A percentile compares a stretch with the other conserved stretches of the same genome.
phyloP scores from a whole-genome alignment of 352 stramenopile genomes.

The Globisporangium cederbergense region DNA sequence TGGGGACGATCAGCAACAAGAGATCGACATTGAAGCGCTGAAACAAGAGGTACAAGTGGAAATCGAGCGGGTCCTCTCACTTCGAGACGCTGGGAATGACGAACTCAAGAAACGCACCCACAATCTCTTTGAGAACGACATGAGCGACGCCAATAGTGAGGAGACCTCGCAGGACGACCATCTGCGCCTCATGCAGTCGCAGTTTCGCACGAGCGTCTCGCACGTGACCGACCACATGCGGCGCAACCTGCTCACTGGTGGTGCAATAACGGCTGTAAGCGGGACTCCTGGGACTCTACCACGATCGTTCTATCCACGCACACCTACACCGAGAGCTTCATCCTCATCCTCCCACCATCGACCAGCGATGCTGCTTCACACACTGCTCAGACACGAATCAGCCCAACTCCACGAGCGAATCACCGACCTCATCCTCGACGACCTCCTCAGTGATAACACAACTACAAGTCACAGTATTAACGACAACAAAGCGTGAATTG shows the following conservation, averaged over 20 bases:
- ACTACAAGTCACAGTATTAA: not conserved
- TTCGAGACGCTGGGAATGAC: constrained; percentile 23
- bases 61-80: constrained; percentile 23
- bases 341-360: constrained; percentile 4
- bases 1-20: not conserved
- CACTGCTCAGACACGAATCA: constrained; percentile 24
- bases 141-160: constrained; percentile 8
- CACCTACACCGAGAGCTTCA: constrained; percentile 19
- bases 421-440: constrained; percentile 29
- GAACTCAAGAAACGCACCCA: constrained; percentile 21
- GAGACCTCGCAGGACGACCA: constrained; percentile 14
- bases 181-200: constrained; percentile 25
- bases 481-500: too few relatives aligned
- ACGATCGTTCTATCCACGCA: constrained; percentile 17
- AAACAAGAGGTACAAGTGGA: constrained; percentile 15
- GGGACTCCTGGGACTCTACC: not conserved
- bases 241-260: not conserved
- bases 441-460: constrained; percentile 22
- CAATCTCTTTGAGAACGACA: constrained; percentile 13
- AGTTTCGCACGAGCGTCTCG: constrained; percentile 4
- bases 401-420: constrained; percentile 33
- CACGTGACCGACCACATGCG: constrained; percentile 10
- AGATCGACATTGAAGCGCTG: constrained; percentile 10
- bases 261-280: not conserved
- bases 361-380: not conserved